Conservation (phyloP, 2,329 filamentous ascomycete species). For the Fonsecaea pugnacius region DNA sequence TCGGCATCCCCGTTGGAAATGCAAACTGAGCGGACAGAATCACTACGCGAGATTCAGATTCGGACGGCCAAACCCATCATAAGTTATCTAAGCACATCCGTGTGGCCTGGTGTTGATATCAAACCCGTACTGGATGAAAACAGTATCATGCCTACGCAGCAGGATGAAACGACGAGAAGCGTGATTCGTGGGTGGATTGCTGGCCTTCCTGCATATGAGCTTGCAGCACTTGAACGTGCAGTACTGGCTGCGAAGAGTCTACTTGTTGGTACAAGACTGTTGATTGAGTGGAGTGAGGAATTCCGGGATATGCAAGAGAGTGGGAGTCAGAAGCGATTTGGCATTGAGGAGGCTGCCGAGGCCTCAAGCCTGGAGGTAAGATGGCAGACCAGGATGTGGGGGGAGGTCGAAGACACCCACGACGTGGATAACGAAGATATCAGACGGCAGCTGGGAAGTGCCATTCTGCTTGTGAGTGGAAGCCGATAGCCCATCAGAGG, state of each 20-base stretch:
- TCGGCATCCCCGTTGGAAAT: constrained; percentile 54
- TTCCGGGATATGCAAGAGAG: constrained; percentile 58
- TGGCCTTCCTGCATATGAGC: constrained; percentile 74
- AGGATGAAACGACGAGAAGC: constrained; percentile 74
- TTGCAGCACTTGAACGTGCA: constrained; percentile 83
- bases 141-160: constrained; percentile 74
- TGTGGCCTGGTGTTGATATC: constrained; percentile 85
- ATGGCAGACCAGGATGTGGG: constrained; percentile 91
- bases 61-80: constrained; percentile 72
- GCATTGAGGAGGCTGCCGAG: constrained; percentile 78
- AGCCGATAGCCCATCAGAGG: constrained; percentile 30
- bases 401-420: constrained; percentile 96
- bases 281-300: constrained; percentile 86
- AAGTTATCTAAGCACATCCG: constrained; percentile 67
- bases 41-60: constrained; percentile 74
- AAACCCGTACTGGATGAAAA: constrained; percentile 77
- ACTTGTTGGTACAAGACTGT: constrained; percentile 72
- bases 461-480: constrained; percentile 77
- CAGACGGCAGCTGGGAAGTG: constrained; percentile 83
- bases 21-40: constrained; percentile 55
- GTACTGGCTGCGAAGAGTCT: constrained; percentile 86
- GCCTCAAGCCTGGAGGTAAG: constrained; percentile 81
- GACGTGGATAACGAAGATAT: constrained; percentile 94
- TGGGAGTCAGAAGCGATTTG: constrained; percentile 58
- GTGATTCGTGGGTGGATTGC: constrained; percentile 78